Base-by-base conservation (phyloP, 2,329 filamentous ascomycete species). In the Rachicladosporium sp. region DNA sequence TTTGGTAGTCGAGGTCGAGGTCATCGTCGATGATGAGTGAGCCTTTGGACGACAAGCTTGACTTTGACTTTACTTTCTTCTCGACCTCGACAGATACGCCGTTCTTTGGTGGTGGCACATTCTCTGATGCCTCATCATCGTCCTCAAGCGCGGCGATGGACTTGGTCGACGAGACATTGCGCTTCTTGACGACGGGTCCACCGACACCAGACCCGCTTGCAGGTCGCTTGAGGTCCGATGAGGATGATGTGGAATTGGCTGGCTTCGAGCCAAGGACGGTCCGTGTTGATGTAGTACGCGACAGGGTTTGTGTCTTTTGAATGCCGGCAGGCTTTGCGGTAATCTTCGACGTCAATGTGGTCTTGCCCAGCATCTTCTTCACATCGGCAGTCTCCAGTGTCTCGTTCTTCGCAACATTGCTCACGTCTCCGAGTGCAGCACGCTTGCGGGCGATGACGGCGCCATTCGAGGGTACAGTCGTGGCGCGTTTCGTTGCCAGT, bases 401-500 rank as follows among this genome's bases (percentile, higher is more conserved):
- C 39, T 84, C 82, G 35, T 73, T 73, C 63, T 95, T 96, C 53
- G 78, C 78, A 47, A 93, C 82, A 66, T 98, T 98, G 74, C 87
- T 96, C 52, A 95, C 82, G 68, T 98, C 91, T 43, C 84, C 87
- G 30, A 98, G 74, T 36, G 85, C 88, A 53, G 82, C 76, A 57
- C 91, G 85, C 68, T 83, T 91, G 70, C 59, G 44, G 50, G 52
- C 38, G 49, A 41, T 50, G 12, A 51, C 70, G 35, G 70, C 62
- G 53, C 69, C 64, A 46, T 58, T 63, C 45, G 64, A 59, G 36
- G 69, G 54, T 21, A 58, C 45, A 21, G 54, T 64, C 3, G 58
- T 57, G 4, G 64, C 59, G 52, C 67, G 67, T 57, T 68, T 69
- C 29, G 63, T 58, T 32, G 54, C 54, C 36, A 65, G 49, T 10